Base-by-base conservation (phyloP, 345 rosid species). In the Reutealis trisperma region DNA sequence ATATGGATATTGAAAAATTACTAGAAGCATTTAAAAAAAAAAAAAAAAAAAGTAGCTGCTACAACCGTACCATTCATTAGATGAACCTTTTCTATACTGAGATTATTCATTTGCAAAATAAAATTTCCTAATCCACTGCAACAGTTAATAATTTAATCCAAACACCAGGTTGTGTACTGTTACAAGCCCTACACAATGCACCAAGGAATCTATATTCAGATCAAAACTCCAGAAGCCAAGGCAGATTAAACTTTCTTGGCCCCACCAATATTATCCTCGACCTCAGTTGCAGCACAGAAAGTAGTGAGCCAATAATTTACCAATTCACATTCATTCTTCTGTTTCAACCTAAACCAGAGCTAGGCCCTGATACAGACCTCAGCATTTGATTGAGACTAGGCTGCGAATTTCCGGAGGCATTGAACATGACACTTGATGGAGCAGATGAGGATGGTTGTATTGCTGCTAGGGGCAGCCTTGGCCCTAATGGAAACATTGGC, bases 361-460 rank as follows among this genome's bases (percentile, higher is more conserved):
- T 86, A 22, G 89, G 83, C 27, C 96, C 91, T 0, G 89, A 87
- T 54, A 87, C 83, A 15, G 94, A 87, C 84, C 97, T 86, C 79
- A 89, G 83, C 86, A 92, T 81, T 52, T 90, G 93, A 84, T 82
- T 89, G 74, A 83, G 80, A 51, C 81, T 49, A 54, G 94, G 82
- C 81, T 87, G 92, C 37, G 83, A 75, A 86, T 85, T 89, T 14
- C 93, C 90, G 0, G 83, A 68, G 69, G 77, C 66, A 47, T 77
- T 87, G 77, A 87, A 88, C 90, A 89, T 86, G 24, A 73, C 90
- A 75, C 83, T 88, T 27, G 92, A 77, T 42, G 89, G 87, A 27
- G 83, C 81, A 3, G 97, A 86, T 15, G 91, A 81, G 44, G 93
- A 90, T 63, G 92, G 84, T 73, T 93, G 97, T 78, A 95, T 85